Conservation (phyloP, 805 yeast species). For the Grigorovia jiainica region DNA sequence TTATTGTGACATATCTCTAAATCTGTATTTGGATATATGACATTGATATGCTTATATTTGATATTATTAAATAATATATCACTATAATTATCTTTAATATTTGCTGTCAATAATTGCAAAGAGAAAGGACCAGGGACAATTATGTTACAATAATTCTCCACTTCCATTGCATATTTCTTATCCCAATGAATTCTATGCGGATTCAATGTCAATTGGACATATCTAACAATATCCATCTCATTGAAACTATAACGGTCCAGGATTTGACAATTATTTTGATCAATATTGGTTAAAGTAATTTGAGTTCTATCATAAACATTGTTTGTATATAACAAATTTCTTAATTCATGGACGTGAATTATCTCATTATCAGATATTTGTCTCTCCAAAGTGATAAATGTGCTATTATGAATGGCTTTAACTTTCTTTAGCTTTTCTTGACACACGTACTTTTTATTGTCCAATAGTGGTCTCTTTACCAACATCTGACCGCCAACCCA, state of each 20-base stretch:
- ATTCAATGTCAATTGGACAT: slow-evolving; percentile 71
- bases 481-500: slow-evolving; percentile 69
- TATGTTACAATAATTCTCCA: slow-evolving; percentile 52
- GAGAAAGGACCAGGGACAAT: slow-evolving; percentile 79
- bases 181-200: slow-evolving; percentile 81
- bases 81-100: slow-evolving; percentile 29
- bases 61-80: slow-evolving; percentile 21
- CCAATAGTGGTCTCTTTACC: slow-evolving; percentile 30
- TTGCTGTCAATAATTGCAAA: slow-evolving; percentile 49
- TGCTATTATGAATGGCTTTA: slow-evolving; percentile 29
- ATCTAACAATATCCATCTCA: slow-evolving; percentile 40
- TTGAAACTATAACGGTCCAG: slow-evolving; percentile 22
- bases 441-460: slow-evolving; percentile 37
- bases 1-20: slow-evolving; percentile 8
- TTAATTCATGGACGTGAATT: slow-evolving; percentile 36
- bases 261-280: background rate
- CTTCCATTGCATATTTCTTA: slow-evolving; percentile 36
- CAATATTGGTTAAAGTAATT: background rate
- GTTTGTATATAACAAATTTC: slow-evolving; percentile 57
- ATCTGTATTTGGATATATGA: slow-evolving; percentile 32
- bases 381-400: slow-evolving; percentile 50
- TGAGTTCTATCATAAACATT: slow-evolving; percentile 11
- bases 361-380: slow-evolving; percentile 24
- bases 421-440: slow-evolving; percentile 42
- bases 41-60: slow-evolving; percentile 36